Conservation (phyloP, 2,329 filamentous ascomycete species). For the Cladosporium colombiae region DNA sequence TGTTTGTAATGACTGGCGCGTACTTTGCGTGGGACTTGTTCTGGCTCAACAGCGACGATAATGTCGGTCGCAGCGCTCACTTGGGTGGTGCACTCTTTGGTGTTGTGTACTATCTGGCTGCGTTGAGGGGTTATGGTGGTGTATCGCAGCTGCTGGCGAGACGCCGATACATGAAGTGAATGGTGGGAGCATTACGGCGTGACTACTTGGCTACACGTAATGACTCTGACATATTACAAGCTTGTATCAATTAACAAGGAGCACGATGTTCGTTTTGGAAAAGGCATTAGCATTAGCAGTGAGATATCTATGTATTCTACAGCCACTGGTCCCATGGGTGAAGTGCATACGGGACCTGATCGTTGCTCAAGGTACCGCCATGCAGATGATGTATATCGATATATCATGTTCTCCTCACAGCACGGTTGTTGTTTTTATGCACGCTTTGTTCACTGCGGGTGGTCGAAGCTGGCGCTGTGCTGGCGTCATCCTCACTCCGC, state of each 20-base stretch:
- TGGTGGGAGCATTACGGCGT: background rate
- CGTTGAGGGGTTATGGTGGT: slow-evolving; percentile 32
- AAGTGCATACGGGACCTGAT: background rate
- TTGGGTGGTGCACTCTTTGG: slow-evolving; percentile 48
- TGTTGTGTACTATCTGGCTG: slow-evolving; percentile 32
- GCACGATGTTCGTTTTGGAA: background rate
- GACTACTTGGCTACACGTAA: background rate
- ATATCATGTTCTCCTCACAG: background rate
- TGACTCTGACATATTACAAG: background rate
- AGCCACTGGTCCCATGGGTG: background rate
- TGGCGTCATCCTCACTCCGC: slow-evolving; percentile 9
- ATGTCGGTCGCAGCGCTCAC: slow-evolving; percentile 47
- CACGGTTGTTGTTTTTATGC: background rate
- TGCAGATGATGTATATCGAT: background rate
- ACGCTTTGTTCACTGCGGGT: background rate
- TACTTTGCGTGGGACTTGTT: slow-evolving; percentile 44
- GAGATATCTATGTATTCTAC: background rate
- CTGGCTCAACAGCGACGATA: slow-evolving; percentile 35
- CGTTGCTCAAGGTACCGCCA: background rate
- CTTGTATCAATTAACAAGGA: background rate
- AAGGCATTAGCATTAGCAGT: background rate
- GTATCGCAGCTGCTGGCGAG: slow-evolving; percentile 7
- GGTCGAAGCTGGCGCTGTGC: background rate
- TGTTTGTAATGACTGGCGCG: slow-evolving; percentile 40
- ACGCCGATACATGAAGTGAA: background rate